Base-by-base conservation (phyloP, 805 yeast genomes). In the Candida ovalis region DNA sequence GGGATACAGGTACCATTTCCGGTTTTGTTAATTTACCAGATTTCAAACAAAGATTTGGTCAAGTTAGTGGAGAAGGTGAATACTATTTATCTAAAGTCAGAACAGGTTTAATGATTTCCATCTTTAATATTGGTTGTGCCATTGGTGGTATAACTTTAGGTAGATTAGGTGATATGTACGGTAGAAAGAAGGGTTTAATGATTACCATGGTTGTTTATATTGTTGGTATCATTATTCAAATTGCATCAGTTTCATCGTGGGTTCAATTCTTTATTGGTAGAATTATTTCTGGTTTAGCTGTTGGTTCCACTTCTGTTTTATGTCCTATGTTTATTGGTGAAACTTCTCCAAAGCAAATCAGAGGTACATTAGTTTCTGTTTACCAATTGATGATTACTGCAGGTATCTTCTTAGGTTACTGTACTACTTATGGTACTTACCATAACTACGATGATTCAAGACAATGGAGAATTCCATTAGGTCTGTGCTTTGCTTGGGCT, bases 1-100 rank as follows among this genome's bases (percentile, higher is more conserved):
- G 84, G 76, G 90, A 84, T 71, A 84, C 88, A 46, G 90, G 89
- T 70, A 82, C 89, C 54, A 78, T 83, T 66, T 82, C 86, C 36
- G 88, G 88, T 56, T 80, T 84, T 58, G 80, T 82, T 43, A 79
- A 79, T 61, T 79, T 83, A 81, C 58, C 71, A 13, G 80, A 81
- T 53, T 84, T 77, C 65, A 61, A 68, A 45, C 46, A 55, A n/a
- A 69, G 82, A 58, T 82, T 82, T 55, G 88, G 86, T 60, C 67
- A 71, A 52, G 18, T 53, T 3, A 53, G 68, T 49, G 44, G 62
- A 3, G 60, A 60, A 18, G 84, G 84, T 49, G 63, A 58, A 1
- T 33, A 55, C 55, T 68, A 68, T 51, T 64, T 81, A 40, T 74
- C 84, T 13, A 72, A 77, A 56, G 78, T 74, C 18, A 70, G 85